These are phyloP conservation scores for Epichloe gansuensis DNA, from an alignment of 2,329 filamentous ascomycete species.

Conservation along the genomic window DNA sequence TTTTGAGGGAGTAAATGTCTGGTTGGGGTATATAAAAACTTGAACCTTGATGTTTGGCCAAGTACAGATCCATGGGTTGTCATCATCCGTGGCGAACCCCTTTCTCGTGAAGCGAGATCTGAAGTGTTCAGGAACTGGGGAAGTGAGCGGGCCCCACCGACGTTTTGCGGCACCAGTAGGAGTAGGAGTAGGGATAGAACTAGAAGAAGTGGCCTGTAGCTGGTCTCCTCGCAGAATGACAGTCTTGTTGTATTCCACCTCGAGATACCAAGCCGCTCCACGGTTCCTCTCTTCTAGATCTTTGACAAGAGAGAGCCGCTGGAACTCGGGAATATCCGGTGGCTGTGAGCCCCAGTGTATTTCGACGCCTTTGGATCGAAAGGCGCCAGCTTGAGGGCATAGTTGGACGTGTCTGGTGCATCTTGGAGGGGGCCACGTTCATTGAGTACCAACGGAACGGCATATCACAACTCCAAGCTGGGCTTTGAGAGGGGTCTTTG, in stretches of 20 bases:
- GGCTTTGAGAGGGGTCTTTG: slow-evolving; percentile 37
- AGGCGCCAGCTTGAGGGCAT: slow-evolving; percentile 27
- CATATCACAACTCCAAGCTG: slow-evolving; percentile 53
- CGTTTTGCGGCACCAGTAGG: slow-evolving; percentile 17
- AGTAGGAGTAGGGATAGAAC: background rate
- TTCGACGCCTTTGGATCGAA: slow-evolving; percentile 26
- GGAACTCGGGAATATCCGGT: slow-evolving; percentile 28
- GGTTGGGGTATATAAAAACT: slow-evolving; percentile 43
- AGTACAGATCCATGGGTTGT: slow-evolving; percentile 45
- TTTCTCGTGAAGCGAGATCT: slow-evolving; percentile 16
- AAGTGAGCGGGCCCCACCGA: slow-evolving; percentile 10
- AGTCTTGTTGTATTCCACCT: slow-evolving; percentile 42
- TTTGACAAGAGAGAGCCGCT: slow-evolving; percentile 34
- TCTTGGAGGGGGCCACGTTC: slow-evolving; percentile 22
- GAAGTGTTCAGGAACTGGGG: slow-evolving; percentile 9
- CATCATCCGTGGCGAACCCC: slow-evolving; percentile 27
- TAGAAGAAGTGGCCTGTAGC: slow-evolving; percentile 11
- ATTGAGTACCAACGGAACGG: slow-evolving; percentile 32
- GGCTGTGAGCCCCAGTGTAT: slow-evolving; percentile 42
- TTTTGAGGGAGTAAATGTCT: slow-evolving; percentile 31
- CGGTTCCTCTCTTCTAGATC: slow-evolving; percentile 35
- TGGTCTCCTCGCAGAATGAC: slow-evolving; percentile 36
- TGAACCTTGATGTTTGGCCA: slow-evolving; percentile 46
- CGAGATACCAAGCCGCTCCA: slow-evolving; percentile 45
- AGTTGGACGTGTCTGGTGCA: slow-evolving; percentile 22